phyloP scores from a whole-genome alignment of 352 stramenopile genomes.

The Phytophthora colocasiae region DNA sequence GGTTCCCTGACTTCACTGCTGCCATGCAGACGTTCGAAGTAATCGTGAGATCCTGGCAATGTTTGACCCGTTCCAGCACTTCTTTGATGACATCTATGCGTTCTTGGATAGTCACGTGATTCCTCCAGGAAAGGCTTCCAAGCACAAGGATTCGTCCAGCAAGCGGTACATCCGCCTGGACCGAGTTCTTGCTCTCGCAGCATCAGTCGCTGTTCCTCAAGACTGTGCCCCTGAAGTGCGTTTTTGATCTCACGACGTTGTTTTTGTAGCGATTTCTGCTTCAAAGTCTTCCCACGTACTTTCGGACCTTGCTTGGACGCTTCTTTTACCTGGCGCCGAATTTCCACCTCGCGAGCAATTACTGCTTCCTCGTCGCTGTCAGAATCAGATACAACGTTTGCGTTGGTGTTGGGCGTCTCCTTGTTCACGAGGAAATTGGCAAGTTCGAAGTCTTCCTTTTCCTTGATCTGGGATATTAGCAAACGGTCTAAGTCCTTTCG shows the following conservation, averaged over 20 bases:
- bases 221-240: conserved; percentile 58
- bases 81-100: conserved; percentile 69
- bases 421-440: conserved; percentile 51
- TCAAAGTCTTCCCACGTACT: conserved; percentile 57
- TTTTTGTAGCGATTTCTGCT: conserved; percentile 70
- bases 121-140: conserved; percentile 75
- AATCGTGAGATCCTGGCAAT: conserved; percentile 53
- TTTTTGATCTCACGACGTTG: conserved; percentile 84
- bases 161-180: conserved; percentile 82
- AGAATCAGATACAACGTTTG: conserved; percentile 58
- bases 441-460: conserved; percentile 71
- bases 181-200: conserved; percentile 79
- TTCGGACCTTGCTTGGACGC: conserved; percentile 44
- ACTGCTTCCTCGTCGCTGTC: conserved; percentile 79
- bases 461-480: conserved; percentile 85
- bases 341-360: conserved; percentile 59
- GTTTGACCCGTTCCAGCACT: conserved; percentile 79
- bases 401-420: not conserved
- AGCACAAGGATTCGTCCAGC: conserved; percentile 67
- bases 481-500: conserved; percentile 92
- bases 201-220: conserved; percentile 71
- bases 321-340: conserved; percentile 42
- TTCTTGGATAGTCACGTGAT: conserved; percentile 55
- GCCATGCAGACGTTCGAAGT: conserved; percentile 65
- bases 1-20: conserved; percentile 62